Conservation (phyloP, 371 early-diverging fungal genomes). For the Mucor velutinosus region DNA sequence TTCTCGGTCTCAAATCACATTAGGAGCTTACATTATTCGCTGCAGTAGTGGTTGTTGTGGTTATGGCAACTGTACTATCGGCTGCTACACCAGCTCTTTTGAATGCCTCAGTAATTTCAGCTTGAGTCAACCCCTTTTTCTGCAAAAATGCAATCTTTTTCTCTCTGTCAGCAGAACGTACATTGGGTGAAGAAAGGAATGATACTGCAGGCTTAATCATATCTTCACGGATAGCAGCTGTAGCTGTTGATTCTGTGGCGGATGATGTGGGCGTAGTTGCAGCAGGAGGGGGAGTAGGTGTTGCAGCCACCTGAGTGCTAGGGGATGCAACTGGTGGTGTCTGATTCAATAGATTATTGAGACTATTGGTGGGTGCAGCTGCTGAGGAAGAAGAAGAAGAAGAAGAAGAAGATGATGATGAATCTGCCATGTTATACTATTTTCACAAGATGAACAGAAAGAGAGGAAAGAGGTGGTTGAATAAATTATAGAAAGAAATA, state of each 20-base stretch:
- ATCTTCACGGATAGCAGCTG: conserved; percentile 44
- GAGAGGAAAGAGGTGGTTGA: background rate
- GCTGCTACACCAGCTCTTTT: conserved; percentile 32
- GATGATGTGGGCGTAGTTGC: background rate
- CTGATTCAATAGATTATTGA: background rate
- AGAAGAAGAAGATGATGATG: too few relatives aligned
- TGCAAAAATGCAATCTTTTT: conserved; percentile 66
- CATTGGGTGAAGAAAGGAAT: conserved; percentile 61
- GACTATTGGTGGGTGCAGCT: background rate
- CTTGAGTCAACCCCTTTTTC: conserved; percentile 60
- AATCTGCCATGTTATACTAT: background rate
- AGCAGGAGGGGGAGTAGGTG: background rate
- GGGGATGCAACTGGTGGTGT: background rate
- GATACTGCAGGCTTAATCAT: conserved; percentile 59
- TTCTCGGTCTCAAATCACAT: background rate
- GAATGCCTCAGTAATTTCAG: conserved; percentile 64
- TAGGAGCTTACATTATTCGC: background rate
- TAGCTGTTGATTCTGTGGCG: background rate
- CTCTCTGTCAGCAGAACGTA: conserved; percentile 54
- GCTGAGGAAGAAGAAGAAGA: background rate
- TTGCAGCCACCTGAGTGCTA: background rate
- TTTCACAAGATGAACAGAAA: background rate
- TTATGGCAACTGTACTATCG: background rate
- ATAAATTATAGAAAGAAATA: background rate
- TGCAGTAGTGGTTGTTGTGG: background rate